These are phyloP conservation scores for Ochetophila trinervis DNA, from an alignment of 306 rosid species.

Conservation along the genomic window DNA sequence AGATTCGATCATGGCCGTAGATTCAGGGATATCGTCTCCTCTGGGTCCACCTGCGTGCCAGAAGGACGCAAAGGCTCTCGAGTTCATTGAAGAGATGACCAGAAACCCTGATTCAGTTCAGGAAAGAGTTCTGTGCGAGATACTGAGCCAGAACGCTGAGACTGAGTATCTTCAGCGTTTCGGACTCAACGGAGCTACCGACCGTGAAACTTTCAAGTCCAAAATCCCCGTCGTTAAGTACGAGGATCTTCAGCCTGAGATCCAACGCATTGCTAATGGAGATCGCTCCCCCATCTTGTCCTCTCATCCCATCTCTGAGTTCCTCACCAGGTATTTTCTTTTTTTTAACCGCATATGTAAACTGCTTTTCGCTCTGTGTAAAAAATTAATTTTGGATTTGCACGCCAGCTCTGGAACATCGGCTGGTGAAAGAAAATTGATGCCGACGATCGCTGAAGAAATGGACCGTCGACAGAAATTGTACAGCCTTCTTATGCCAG, in stretches of 20 bases:
- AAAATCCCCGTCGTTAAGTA: conserved; percentile 66
- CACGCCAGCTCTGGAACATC: conserved; percentile 91
- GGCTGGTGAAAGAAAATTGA: conserved; percentile 84
- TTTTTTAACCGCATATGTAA: not conserved
- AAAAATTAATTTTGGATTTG: not conserved
- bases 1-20: conserved; percentile 48
- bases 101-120: conserved; percentile 52
- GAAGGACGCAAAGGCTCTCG: conserved; percentile 52
- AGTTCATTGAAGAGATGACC: conserved; percentile 67
- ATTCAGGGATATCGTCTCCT: conserved; percentile 24
- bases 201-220: conserved; percentile 62
- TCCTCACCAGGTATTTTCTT: conserved; percentile 67
- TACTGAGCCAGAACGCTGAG: conserved; percentile 56
- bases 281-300: conserved; percentile 72
- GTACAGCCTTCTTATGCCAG: conserved; percentile 85
- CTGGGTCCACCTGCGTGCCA: conserved; percentile 36
- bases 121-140: conserved; percentile 44
- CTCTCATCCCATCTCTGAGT: conserved; percentile 76
- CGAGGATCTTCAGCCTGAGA: conserved; percentile 74
- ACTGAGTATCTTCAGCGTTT: conserved; percentile 67
- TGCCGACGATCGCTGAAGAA: conserved; percentile 77
- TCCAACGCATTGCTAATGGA: conserved; percentile 84
- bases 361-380: not conserved
- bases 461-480: conserved; percentile 74
- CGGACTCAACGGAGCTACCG: conserved; percentile 58